Conservation (phyloP, 352 stramenopile genomes). For the Phytophthora syringae region DNA sequence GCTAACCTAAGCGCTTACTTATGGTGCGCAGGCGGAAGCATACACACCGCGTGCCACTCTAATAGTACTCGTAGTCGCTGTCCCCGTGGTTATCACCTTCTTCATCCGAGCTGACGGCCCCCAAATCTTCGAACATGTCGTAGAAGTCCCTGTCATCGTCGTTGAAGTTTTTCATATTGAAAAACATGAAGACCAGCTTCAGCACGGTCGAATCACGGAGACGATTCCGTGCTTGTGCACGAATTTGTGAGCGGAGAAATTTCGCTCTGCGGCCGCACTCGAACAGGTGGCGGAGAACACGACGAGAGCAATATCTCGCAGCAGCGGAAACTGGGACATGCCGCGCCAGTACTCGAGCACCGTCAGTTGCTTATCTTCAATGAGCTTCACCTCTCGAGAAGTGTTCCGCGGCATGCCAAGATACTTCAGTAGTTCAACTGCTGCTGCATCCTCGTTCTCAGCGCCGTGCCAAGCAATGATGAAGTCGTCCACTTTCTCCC, state of each 20-base stretch:
- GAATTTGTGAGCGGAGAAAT: conserved; percentile 8
- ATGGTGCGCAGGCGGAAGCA: no score
- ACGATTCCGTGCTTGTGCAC: neutral
- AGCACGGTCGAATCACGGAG: neutral
- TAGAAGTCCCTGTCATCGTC: neutral
- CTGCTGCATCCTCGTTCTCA: neutral
- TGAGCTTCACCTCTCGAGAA: neutral
- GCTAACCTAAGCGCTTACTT: no score
- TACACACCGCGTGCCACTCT: no score
- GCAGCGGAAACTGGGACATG: neutral
- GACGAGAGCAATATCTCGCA: neutral
- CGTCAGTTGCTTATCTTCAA: neutral
- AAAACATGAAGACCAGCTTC: conserved; percentile 6
- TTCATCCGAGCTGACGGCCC: neutral
- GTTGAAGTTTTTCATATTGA: conserved; percentile 6
- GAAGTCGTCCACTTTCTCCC: neutral
- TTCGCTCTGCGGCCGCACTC: neutral
- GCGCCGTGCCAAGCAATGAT: neutral
- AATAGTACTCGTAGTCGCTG: conserved; percentile 4
- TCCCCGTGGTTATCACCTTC: conserved; percentile 1
- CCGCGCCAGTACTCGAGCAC: neutral
- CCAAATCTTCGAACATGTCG: neutral
- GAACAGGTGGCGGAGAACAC: neutral
- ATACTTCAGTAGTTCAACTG: conserved; percentile 1
- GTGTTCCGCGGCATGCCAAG: neutral